These are phyloP conservation scores for Helenozyma rhizophorensis DNA, from an alignment of 805 yeast genomes.

Conservation along the genomic window DNA sequence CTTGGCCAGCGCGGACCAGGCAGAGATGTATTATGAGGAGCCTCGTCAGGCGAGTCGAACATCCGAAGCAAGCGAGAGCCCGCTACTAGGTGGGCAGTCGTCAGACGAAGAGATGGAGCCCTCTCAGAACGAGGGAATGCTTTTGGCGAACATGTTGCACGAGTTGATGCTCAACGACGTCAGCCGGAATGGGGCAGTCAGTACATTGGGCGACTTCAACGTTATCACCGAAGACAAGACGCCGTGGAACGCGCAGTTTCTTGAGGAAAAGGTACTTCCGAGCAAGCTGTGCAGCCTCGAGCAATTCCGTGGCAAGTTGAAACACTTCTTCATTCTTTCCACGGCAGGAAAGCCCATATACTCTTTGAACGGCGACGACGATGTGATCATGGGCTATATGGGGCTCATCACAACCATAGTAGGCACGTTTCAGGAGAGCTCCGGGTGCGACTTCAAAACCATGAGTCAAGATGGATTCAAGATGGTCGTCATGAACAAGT, in stretches of 20 bases:
- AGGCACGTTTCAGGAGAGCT: slow-evolving; percentile 54
- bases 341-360: slow-evolving; percentile 88
- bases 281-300: slow-evolving; percentile 12
- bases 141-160: slow-evolving; percentile 4
- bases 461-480: slow-evolving; percentile 47
- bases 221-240: slow-evolving; percentile 9
- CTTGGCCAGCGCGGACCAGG: slow-evolving; percentile 12
- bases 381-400: slow-evolving; percentile 61
- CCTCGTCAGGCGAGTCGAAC: slow-evolving; percentile 1
- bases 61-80: slow-evolving; percentile 2
- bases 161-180: slow-evolving; percentile 4
- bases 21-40: slow-evolving; percentile 6
- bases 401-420: slow-evolving; percentile 80
- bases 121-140: slow-evolving; percentile 4
- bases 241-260: slow-evolving; percentile 6
- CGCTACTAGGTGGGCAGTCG: slow-evolving; percentile 3
- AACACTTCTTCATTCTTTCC: slow-evolving; percentile 76
- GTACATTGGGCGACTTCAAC: slow-evolving; percentile 1
- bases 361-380: slow-evolving; percentile 70
- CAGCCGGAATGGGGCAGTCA: not conserved
- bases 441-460: slow-evolving; percentile 38
- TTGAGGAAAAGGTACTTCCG: slow-evolving; percentile 7
- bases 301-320: slow-evolving; percentile 34
- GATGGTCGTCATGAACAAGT: slow-evolving; percentile 56
- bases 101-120: slow-evolving; percentile 7